Evolutionary conservation across 176 grass and related monocot species (phyloP).

Genomic region (Oryza coarctata): DNA sequence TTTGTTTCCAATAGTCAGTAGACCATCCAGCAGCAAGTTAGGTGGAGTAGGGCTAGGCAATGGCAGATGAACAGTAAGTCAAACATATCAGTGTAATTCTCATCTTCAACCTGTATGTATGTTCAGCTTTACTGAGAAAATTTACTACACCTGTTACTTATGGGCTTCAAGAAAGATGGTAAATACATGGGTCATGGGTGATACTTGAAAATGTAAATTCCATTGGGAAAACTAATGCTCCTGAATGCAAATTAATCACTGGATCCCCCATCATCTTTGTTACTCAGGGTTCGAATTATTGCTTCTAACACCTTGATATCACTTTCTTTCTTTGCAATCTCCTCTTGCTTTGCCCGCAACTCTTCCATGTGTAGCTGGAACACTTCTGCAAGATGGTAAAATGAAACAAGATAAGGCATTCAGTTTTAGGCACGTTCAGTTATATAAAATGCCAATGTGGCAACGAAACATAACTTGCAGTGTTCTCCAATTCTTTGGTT

Average conservation of each 20-base stretch:
- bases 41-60: neutral
- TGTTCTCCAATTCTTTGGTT: slow-evolving; percentile 89
- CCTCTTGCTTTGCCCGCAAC: slow-evolving; percentile 81
- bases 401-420: slow-evolving; percentile 7
- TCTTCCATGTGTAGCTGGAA: slow-evolving; percentile 96
- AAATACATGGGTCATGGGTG: neutral
- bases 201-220: slow-evolving; percentile 6
- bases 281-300: slow-evolving; percentile 87
- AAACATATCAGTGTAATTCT: slow-evolving; percentile 8
- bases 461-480: slow-evolving; percentile 55
- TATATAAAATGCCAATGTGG: neutral
- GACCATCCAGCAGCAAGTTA: neutral
- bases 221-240: neutral
- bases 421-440: neutral
- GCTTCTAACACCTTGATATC: slow-evolving; percentile 97
- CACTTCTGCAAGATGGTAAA: slow-evolving; percentile 55
- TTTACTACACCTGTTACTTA: neutral
- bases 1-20: neutral
- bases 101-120: neutral
- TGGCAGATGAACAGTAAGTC: neutral
- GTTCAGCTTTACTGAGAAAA: slow-evolving; percentile 11
- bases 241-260: slow-evolving; percentile 34
- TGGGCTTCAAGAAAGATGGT: neutral
- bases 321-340: slow-evolving; percentile 81
- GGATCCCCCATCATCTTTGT: slow-evolving; percentile 54